A percentile compares a stretch with the other conserved stretches of the same genome.
These are phyloP conservation scores for Neofusicoccum sp. DNA, from an alignment of 2,329 filamentous ascomycete genomes.

Conservation along the genomic window DNA sequence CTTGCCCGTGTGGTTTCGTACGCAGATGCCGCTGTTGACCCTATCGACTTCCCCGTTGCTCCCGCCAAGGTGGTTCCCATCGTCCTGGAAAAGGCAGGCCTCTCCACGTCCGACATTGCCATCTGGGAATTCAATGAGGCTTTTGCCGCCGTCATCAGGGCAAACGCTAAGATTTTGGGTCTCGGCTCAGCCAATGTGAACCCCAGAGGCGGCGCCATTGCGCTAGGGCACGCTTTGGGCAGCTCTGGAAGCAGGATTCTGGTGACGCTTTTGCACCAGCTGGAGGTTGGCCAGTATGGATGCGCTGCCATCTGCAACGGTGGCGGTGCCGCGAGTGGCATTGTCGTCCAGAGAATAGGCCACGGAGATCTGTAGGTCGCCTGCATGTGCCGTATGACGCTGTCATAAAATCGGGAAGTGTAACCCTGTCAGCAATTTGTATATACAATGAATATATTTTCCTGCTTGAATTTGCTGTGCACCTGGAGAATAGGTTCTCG, in stretches of 20 bases:
- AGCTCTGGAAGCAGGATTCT: conserved; percentile 92
- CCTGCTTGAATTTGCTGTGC: too few species aligned
- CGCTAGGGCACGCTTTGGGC: conserved; percentile 85
- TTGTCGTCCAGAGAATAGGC: conserved; percentile 81
- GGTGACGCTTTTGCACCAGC: conserved; percentile 84
- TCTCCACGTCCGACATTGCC: conserved; percentile 86
- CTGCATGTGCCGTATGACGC: too few species aligned
- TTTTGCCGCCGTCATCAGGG: conserved; percentile 92
- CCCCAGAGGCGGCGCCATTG: conserved; percentile 85
- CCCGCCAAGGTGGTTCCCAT: conserved; percentile 90
- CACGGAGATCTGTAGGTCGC: conserved; percentile 31
- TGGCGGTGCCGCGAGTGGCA: conserved; percentile 84
- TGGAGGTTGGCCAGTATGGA: conserved; percentile 89
- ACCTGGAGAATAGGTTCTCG: too few species aligned
- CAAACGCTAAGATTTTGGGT: conserved; percentile 88
- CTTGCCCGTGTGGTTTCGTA: conserved; percentile 83
- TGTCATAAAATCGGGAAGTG: not conserved
- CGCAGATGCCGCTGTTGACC: conserved; percentile 85
- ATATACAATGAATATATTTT: not conserved
- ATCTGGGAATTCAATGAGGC: conserved; percentile 99
- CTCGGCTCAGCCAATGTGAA: conserved; percentile 80
- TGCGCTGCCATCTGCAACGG: conserved; percentile 97
- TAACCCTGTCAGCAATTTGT: not conserved
- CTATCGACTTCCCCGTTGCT: conserved; percentile 92
- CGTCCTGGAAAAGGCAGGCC: conserved; percentile 82